phyloP scores from a whole-genome alignment of 371 early-diverging fungal species.

The Mucor saturninus region DNA sequence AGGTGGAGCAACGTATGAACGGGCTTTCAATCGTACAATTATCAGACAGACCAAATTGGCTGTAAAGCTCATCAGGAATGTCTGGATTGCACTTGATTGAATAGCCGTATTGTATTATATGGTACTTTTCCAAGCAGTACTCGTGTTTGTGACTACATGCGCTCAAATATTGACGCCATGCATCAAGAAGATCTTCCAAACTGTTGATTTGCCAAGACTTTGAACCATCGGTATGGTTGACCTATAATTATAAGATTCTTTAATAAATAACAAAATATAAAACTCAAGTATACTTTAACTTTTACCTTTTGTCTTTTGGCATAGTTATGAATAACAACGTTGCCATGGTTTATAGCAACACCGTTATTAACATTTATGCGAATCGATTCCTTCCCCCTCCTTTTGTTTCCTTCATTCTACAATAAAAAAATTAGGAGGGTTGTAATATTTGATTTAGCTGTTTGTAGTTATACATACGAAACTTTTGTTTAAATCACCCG shows the following conservation, averaged over 20 bases:
- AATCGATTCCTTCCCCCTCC: constrained; percentile 9
- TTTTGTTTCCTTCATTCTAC: constrained; percentile 2
- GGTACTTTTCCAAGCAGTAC: constrained; percentile 17
- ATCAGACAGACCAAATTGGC: constrained; percentile 4
- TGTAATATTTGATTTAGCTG: too few species aligned
- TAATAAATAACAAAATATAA: constrained; percentile 11
- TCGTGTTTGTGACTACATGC: constrained; percentile 5
- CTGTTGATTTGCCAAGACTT: constrained; percentile 11
- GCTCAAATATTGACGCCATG: constrained; percentile 11
- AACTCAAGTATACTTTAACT: constrained; percentile 4
- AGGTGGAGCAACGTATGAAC: constrained; percentile 1
- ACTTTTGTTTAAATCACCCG: too few species aligned
- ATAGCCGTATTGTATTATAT: constrained; percentile 21
- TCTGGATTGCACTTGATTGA: constrained; percentile 17
- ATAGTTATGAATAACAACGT: constrained; percentile 12
- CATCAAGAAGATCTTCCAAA: constrained; percentile 4
- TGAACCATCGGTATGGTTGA: constrained; percentile 10
- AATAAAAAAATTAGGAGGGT: not conserved
- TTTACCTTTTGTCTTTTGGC: constrained; percentile 9
- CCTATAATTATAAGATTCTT: constrained; percentile 4
- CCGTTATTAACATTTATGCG: not conserved
- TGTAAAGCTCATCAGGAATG: constrained; percentile 10
- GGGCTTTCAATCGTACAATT: constrained; percentile 5
- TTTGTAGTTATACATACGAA: too few species aligned
- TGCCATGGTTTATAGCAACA: constrained; percentile 11